phyloP scores from a whole-genome alignment of 2,329 filamentous ascomycete species.

The Apiospora saccharicola region DNA sequence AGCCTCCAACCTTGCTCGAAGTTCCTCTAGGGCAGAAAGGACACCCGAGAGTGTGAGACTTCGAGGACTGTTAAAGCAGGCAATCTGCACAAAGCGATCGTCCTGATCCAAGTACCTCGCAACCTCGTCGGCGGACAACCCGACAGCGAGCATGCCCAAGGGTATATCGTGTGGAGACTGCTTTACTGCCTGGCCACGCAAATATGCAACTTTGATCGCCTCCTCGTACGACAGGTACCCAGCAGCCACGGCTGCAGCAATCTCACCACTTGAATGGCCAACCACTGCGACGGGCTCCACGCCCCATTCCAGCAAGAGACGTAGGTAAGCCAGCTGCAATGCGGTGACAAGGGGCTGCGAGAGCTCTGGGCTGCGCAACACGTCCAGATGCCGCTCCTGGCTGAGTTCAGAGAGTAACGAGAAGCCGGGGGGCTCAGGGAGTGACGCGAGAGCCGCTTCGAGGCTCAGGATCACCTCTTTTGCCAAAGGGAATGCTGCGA shows the following conservation, averaged over 20 bases:
- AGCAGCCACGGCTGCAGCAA: conserved; percentile 31
- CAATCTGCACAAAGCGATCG: conserved; percentile 30
- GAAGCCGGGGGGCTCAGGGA: too few species aligned
- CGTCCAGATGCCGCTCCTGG: too few species aligned
- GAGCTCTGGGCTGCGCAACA: too few species aligned
- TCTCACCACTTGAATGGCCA: conserved; percentile 37
- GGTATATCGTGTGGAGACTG: not conserved
- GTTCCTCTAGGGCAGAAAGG: conserved; percentile 5
- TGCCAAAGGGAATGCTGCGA: too few species aligned
- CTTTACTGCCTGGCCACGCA: conserved; percentile 28
- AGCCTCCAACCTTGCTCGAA: conserved; percentile 5
- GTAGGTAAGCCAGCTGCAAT: conserved; percentile 28
- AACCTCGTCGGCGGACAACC: not conserved
- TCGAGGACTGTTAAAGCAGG: conserved; percentile 40
- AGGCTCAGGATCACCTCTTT: too few species aligned
- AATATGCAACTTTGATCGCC: conserved; percentile 33
- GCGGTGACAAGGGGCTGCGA: conserved; percentile 34
- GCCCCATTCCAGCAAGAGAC: conserved; percentile 28
- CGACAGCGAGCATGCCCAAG: conserved; percentile 34
- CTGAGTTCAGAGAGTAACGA: too few species aligned
- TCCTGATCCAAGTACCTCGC: not conserved
- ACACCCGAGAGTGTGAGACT: conserved; percentile 41
- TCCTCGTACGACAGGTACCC: conserved; percentile 13
- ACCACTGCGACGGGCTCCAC: conserved; percentile 26
- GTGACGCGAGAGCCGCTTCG: too few species aligned